These are phyloP conservation scores for Wallacemonas rigidus DNA, from an alignment of 208 protist species.

Conservation along the genomic window DNA sequence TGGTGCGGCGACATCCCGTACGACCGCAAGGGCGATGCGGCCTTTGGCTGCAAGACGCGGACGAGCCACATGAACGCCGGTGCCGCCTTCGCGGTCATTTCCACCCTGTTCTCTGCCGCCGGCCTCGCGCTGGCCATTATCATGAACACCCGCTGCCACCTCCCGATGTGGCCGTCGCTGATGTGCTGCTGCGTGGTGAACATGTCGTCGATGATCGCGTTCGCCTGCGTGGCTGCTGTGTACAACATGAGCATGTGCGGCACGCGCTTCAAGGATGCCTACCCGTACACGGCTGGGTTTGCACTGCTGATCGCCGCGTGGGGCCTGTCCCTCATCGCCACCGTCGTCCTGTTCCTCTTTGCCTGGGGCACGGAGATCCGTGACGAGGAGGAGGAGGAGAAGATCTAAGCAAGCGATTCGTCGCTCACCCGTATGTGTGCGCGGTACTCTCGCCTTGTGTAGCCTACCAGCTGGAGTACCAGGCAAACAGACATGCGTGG, in stretches of 20 bases:
- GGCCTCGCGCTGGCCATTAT: constrained; percentile 18
- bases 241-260: constrained; percentile 43
- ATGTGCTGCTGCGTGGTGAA: background rate
- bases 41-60: constrained; percentile 26
- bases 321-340: constrained; percentile 19
- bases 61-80: constrained; percentile 19
- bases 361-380: constrained; percentile 17
- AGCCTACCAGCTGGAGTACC: no score
- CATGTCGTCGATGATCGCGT: constrained; percentile 30
- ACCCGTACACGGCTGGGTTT: constrained; percentile 25
- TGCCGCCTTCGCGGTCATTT: constrained; percentile 25
- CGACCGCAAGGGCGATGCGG: constrained; percentile 21
- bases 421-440: no score
- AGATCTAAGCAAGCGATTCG: background rate
- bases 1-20: constrained; percentile 23
- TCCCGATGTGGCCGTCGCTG: constrained; percentile 13
- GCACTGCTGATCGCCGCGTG: constrained; percentile 28
- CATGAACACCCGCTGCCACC: constrained; percentile 22
- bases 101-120: constrained; percentile 18
- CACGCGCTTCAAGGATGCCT: constrained; percentile 12
- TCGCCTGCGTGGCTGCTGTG: constrained; percentile 49
- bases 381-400: constrained; percentile 19
- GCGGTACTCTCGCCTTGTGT: no score
- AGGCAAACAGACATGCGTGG: no score
- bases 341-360: constrained; percentile 23